phyloP scores from a whole-genome alignment of 78 protist species.

The Emiliania huxleyi region DNA sequence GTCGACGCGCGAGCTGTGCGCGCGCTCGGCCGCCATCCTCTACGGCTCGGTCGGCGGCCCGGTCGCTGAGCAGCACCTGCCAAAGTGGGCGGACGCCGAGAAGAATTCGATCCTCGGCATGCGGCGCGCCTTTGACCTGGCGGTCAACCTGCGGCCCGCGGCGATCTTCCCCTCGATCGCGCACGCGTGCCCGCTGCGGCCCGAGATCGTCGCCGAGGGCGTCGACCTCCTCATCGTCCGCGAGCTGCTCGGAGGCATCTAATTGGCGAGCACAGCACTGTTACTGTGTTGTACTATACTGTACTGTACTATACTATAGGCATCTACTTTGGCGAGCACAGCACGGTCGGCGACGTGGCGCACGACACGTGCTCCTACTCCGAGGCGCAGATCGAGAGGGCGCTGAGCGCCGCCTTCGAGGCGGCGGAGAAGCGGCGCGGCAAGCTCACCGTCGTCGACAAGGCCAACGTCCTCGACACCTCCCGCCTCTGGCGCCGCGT shows the following conservation, averaged over 20 bases:
- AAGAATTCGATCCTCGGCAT: constrained; percentile 28
- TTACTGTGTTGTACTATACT: too few relatives aligned
- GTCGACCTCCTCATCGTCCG: constrained; percentile 8
- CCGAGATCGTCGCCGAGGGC: constrained; percentile 16
- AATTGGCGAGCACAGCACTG: not conserved
- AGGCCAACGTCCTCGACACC: constrained; percentile 47
- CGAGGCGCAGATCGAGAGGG: not conserved
- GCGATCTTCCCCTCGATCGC: constrained; percentile 17
- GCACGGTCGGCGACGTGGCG: constrained; percentile 27
- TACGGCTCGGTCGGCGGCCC: constrained; percentile 51
- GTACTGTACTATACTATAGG: too few relatives aligned
- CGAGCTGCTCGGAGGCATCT: constrained; percentile 19
- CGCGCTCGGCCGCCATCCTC: not conserved
- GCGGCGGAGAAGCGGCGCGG: not conserved
- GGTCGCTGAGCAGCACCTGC: not conserved
- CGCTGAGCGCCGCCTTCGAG: constrained; percentile 10
- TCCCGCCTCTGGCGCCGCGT: constrained; percentile 15
- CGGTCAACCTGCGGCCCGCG: constrained; percentile 35
- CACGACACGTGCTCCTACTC: not conserved
- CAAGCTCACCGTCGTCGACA: constrained; percentile 43
- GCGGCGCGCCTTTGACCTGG: constrained; percentile 35
- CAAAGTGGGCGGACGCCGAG: constrained; percentile 38
- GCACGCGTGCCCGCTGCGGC: not conserved
- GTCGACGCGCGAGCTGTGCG: not conserved
- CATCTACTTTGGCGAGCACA: constrained; percentile 26